A percentile compares a stretch with the other conserved stretches of the same genome.
Conservation (phyloP, 345 rosid genomes). For the Populus nigra region DNA sequence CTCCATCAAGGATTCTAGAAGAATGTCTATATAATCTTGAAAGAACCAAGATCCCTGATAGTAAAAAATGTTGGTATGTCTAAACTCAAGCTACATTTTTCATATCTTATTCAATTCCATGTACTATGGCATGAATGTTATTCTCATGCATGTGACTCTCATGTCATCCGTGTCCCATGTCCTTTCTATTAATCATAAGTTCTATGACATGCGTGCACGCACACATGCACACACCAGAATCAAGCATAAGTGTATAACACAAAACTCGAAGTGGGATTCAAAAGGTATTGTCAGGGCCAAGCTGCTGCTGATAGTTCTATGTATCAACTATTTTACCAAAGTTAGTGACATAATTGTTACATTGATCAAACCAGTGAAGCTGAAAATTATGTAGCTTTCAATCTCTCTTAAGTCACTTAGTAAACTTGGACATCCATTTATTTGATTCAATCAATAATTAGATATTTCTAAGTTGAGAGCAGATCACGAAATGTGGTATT, state of each 20-base stretch:
- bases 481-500: not conserved
- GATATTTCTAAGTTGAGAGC: not conserved
- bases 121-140: not conserved
- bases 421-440: not conserved
- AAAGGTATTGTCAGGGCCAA: not conserved
- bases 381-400: not conserved
- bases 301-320: not conserved
- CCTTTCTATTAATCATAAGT: not conserved
- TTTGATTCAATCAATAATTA: not conserved
- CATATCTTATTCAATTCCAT: not conserved
- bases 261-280: not conserved
- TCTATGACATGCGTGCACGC: not conserved
- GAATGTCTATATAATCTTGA: not conserved
- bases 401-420: not conserved
- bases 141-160: not conserved
- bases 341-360: not conserved
- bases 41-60: not conserved
- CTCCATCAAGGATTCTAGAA: not conserved
- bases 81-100: not conserved
- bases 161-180: not conserved
- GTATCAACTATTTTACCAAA: not conserved
- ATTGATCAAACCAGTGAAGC: not conserved
- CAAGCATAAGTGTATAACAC: not conserved
- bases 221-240: not conserved
- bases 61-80: not conserved